Conservation (phyloP, 352 stramenopile species). For the Pythium rhizo-oryzae region DNA sequence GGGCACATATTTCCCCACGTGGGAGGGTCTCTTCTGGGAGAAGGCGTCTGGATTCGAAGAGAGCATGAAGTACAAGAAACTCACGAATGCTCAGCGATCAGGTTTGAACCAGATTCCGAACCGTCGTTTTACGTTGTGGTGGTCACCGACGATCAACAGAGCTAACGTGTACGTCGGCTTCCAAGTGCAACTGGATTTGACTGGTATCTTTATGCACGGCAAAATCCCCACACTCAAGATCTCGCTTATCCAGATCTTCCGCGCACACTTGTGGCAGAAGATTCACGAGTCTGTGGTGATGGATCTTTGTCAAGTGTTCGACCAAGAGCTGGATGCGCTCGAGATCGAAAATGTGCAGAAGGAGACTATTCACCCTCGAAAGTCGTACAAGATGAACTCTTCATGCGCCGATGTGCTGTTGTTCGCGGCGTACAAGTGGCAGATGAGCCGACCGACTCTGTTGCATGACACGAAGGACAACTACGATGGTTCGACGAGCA, state of each 20-base stretch:
- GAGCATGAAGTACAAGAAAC: constrained; percentile 99
- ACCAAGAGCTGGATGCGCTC: constrained; percentile 98
- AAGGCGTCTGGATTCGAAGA: constrained; percentile 97
- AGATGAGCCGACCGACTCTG: constrained; percentile 81
- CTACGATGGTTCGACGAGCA: constrained; percentile 95
- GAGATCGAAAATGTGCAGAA: constrained; percentile 99
- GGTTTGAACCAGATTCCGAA: constrained; percentile 99
- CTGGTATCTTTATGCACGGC: constrained; percentile 99
- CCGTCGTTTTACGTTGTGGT: constrained; percentile 99
- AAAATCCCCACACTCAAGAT: constrained; percentile 99
- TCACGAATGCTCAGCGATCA: constrained; percentile 99
- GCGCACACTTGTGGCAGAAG: constrained; percentile 99
- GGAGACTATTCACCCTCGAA: constrained; percentile 99
- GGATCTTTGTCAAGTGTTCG: constrained; percentile 98
- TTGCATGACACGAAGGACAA: constrained; percentile 96
- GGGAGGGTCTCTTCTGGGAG: constrained; percentile 99
- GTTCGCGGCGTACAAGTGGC: constrained; percentile 99
- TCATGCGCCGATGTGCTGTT: constrained; percentile 99
- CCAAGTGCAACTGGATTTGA: constrained; percentile 99
- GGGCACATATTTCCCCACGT: constrained; percentile 99
- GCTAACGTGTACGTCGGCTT: constrained; percentile 99
- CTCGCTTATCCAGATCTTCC: constrained; percentile 96
- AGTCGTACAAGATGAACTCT: constrained; percentile 99
- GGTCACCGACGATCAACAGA: constrained; percentile 99
- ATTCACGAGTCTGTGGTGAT: constrained; percentile 99